phyloP scores from a whole-genome alignment of 2,329 filamentous ascomycete species.

The Fusarium tupiense region DNA sequence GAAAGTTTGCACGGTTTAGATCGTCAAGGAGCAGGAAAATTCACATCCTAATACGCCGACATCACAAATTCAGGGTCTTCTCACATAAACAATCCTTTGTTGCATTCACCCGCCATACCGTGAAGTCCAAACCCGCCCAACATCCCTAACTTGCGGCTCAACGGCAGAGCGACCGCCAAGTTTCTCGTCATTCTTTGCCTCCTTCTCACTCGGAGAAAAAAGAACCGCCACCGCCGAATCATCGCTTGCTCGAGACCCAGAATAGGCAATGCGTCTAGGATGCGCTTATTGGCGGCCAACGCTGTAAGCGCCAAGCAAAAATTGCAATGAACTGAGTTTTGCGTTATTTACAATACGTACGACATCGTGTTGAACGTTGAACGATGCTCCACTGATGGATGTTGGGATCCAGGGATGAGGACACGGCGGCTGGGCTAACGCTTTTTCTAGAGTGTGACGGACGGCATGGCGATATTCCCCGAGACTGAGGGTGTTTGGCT shows the following conservation, averaged over 20 bases:
- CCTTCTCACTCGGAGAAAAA: not conserved
- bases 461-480: not conserved
- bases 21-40: not conserved
- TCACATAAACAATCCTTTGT: not conserved
- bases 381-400: not conserved
- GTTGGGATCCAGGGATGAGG: not conserved
- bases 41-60: not conserved
- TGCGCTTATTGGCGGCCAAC: conserved; percentile 25
- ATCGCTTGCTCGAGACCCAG: conserved; percentile 1
- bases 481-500: not conserved
- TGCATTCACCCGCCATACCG: not conserved
- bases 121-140: conserved; percentile 3
- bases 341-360: conserved; percentile 13
- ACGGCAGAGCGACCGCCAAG: conserved; percentile 26
- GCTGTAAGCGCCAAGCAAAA: conserved; percentile 15
- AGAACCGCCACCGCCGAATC: conserved; percentile 13
- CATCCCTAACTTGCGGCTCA: conserved; percentile 21
- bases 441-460: not conserved
- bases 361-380: conserved; percentile 6
- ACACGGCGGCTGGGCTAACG: not conserved
- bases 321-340: not conserved
- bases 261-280: conserved; percentile 18
- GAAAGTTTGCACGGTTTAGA: not conserved
- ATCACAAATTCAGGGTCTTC: not conserved
- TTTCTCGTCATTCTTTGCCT: conserved; percentile 15